Percentiles rank a stretch among this genome's conserved stretches.
Conservation (phyloP, 139 green algal genomes). For the Monoraphidium neglectum region DNA sequence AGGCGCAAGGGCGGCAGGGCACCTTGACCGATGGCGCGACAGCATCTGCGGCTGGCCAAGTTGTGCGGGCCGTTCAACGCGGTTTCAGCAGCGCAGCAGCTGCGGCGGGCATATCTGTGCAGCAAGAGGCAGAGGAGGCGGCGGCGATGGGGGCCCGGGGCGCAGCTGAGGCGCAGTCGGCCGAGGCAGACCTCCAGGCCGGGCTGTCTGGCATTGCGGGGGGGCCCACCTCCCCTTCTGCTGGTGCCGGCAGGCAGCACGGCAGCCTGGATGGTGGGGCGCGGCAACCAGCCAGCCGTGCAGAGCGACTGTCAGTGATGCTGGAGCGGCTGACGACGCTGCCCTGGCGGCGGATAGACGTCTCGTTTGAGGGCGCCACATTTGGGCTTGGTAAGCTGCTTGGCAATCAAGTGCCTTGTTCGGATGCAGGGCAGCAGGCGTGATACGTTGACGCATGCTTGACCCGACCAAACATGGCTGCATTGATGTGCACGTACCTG, state of each 20-base stretch:
- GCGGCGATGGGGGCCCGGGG: neutral
- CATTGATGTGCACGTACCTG: neutral
- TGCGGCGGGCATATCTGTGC: neutral
- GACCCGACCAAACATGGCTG: neutral
- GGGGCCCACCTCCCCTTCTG: slow-evolving; percentile 5
- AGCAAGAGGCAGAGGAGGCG: neutral
- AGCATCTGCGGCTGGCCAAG: neutral
- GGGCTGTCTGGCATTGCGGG: neutral
- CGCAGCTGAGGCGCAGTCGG: slow-evolving; percentile 13
- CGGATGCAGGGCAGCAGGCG: neutral
- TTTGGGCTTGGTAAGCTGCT: slow-evolving; percentile 25
- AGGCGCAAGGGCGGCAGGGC: neutral
- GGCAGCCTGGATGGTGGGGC: neutral
- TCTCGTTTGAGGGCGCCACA: slow-evolving; percentile 51
- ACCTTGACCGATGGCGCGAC: no score
- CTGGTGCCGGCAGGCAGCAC: neutral
- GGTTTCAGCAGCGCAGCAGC: neutral
- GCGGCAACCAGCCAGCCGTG: neutral
- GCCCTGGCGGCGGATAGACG: slow-evolving; percentile 79
- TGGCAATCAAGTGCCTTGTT: slow-evolving; percentile 1
- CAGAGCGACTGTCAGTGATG: slow-evolving; percentile 38
- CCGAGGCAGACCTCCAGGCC: slow-evolving; percentile 1
- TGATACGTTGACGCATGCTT: neutral
- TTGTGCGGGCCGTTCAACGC: neutral
- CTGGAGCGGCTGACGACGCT: slow-evolving; percentile 58